A percentile compares a stretch with the other conserved stretches of the same genome.
Conservation (phyloP, 768 basidiomycete species). For the Boletales sp. region DNA sequence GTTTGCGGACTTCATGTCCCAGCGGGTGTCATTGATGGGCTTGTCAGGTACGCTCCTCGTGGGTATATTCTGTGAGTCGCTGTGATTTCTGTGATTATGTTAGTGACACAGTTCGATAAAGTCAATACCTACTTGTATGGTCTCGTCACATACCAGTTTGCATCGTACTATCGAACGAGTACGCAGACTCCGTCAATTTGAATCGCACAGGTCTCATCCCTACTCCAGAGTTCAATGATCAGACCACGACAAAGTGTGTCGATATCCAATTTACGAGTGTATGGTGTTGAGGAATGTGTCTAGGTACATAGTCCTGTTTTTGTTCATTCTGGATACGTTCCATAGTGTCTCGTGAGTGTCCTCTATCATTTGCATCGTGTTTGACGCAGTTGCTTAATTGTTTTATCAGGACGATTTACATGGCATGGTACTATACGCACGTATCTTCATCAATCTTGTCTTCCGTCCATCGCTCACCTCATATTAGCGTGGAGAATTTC, state of each 20-base stretch:
- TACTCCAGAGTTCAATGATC: constrained; percentile 16
- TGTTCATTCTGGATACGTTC: constrained; percentile 19
- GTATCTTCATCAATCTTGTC: neutral
- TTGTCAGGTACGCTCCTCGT: constrained; percentile 15
- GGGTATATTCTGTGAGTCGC: constrained; percentile 20
- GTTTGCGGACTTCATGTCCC: too few relatives aligned
- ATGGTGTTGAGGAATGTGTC: neutral
- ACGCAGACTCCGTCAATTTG: neutral
- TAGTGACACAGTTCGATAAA: neutral
- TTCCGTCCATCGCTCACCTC: neutral
- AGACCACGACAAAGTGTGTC: constrained; percentile 2
- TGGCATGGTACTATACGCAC: constrained; percentile 19
- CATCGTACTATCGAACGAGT: constrained; percentile 31
- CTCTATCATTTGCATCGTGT: neutral
- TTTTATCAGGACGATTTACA: constrained; percentile 11
- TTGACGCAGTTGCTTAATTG: neutral
- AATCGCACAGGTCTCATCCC: neutral
- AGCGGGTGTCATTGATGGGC: neutral
- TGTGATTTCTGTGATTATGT: neutral
- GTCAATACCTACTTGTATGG: constrained; percentile 36
- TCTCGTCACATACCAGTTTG: constrained; percentile 41
- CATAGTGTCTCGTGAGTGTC: constrained; percentile 16
- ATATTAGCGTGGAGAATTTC: constrained; percentile 11
- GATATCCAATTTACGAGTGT: neutral
- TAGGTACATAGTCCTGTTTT: constrained; percentile 16